Conservation (phyloP, 2,329 filamentous ascomycete genomes). For the Pestalotiopsis sp. region DNA sequence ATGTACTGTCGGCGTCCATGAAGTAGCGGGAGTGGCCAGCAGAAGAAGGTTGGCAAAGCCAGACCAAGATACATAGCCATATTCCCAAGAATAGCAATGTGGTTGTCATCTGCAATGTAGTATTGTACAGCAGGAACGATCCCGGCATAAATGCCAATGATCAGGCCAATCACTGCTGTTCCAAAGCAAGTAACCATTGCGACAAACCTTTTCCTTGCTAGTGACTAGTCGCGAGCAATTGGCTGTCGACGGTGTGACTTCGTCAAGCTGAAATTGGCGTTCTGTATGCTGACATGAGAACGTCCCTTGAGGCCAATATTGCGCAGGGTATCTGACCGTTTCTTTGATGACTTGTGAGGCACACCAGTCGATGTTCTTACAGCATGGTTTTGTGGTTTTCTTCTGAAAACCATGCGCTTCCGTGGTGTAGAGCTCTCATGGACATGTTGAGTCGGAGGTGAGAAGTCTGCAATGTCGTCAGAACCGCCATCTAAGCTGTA, state of each 20-base stretch:
- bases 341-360: slow-evolving; percentile 15
- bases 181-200: slow-evolving; percentile 73
- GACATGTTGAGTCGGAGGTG: slow-evolving; percentile 15
- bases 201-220: slow-evolving; percentile 67
- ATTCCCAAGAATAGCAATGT: slow-evolving; percentile 73
- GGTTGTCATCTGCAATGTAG: slow-evolving; percentile 70
- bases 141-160: slow-evolving; percentile 77
- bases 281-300: slow-evolving; percentile 57
- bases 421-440: background rate
- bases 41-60: slow-evolving; percentile 69
- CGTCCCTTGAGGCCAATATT: slow-evolving; percentile 49
- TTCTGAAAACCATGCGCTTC: slow-evolving; percentile 1
- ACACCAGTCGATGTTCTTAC: slow-evolving; percentile 8
- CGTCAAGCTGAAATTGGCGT: slow-evolving; percentile 53
- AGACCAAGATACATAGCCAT: slow-evolving; percentile 73
- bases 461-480: slow-evolving; percentile 30
- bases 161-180: slow-evolving; percentile 70
- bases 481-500: slow-evolving; percentile 34
- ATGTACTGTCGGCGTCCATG: slow-evolving; percentile 80
- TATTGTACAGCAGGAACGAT: slow-evolving; percentile 81
- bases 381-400: background rate
- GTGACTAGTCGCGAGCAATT: slow-evolving; percentile 74
- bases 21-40: slow-evolving; percentile 75
- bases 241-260: slow-evolving; percentile 63
- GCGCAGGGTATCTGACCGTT: slow-evolving; percentile 25